phyloP scores from a whole-genome alignment of 2,329 filamentous ascomycete genomes.

The Aspergillus oerlinghausenensis region DNA sequence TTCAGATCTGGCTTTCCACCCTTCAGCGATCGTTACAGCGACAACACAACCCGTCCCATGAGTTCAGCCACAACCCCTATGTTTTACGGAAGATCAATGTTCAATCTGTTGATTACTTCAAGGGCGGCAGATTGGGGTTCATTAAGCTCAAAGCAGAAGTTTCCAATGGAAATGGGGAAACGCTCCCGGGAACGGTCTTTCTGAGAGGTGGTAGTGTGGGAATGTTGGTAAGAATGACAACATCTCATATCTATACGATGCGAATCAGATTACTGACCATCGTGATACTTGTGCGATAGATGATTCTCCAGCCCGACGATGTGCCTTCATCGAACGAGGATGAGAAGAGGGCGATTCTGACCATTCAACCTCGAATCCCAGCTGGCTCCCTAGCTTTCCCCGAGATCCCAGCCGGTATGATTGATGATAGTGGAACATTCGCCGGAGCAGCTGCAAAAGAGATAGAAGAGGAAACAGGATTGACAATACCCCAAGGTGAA shows the following conservation, averaged over 20 bases:
- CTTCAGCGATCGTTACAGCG: slow-evolving; percentile 46
- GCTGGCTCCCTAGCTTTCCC: slow-evolving; percentile 51
- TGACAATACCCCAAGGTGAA: slow-evolving; percentile 47
- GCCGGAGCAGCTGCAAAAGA: slow-evolving; percentile 53
- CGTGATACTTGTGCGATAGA: slow-evolving; percentile 27
- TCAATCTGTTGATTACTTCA: slow-evolving; percentile 53
- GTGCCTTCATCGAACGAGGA: slow-evolving; percentile 36
- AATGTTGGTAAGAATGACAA: slow-evolving; percentile 44
- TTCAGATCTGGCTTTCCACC: slow-evolving; percentile 51
- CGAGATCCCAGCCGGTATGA: slow-evolving; percentile 59
- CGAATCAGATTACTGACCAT: background rate
- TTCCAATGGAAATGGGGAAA: slow-evolving; percentile 48
- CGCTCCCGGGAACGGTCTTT: slow-evolving; percentile 54
- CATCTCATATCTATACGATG: background rate
- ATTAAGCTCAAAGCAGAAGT: slow-evolving; percentile 53
- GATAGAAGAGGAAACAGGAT: slow-evolving; percentile 53
- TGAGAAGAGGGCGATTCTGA: slow-evolving; percentile 49
- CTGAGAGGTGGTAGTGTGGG: slow-evolving; percentile 55
- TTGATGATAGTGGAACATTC: slow-evolving; percentile 53
- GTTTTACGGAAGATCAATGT: slow-evolving; percentile 49
- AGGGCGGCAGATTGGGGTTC: slow-evolving; percentile 48
- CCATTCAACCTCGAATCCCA: slow-evolving; percentile 54
- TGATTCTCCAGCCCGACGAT: slow-evolving; percentile 53
- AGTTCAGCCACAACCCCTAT: slow-evolving; percentile 51
- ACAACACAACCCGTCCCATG: slow-evolving; percentile 44